A percentile compares a stretch with the other conserved stretches of the same genome.
phyloP scores from a whole-genome alignment of 192 early-diverging fungal genomes.

The Phlyctochytrium planicorne region DNA sequence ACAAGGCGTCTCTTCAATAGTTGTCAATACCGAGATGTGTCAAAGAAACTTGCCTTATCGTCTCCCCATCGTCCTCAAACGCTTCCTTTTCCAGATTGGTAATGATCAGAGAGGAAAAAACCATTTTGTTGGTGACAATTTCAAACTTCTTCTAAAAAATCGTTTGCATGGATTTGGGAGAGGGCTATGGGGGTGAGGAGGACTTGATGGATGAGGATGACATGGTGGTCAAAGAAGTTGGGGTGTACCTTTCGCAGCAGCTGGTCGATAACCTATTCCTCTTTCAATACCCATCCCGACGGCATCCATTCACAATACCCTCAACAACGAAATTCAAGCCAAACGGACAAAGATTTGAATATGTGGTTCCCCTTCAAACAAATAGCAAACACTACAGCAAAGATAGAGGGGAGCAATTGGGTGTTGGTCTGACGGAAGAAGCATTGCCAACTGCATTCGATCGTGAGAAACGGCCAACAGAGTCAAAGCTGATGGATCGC shows the following conservation, averaged over 20 bases:
- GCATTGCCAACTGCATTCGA: slow-evolving; percentile 56
- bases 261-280: slow-evolving; percentile 72
- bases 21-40: too few species aligned
- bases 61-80: too few species aligned
- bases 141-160: too few species aligned
- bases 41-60: too few species aligned
- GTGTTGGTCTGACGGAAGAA: slow-evolving; percentile 71
- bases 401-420: slow-evolving; percentile 75
- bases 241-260: slow-evolving; percentile 73
- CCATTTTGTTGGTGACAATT: too few species aligned
- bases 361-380: slow-evolving; percentile 81
- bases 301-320: slow-evolving; percentile 42
- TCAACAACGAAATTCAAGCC: slow-evolving; percentile 56
- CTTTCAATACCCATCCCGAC: slow-evolving; percentile 80
- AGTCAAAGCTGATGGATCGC: slow-evolving; percentile 68
- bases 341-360: slow-evolving; percentile 74
- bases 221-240: slow-evolving; percentile 58
- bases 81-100: too few species aligned
- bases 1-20: too few species aligned
- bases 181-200: too few species aligned
- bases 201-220: slow-evolving; percentile 33
- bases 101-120: too few species aligned
- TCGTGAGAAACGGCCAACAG: slow-evolving; percentile 34
- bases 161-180: too few species aligned
- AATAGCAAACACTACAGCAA: slow-evolving; percentile 69